Evolutionary conservation across 169 alveolate species (phyloP), one percentile per base, ranked within the genome.

Genomic region (Plasmodium knowlesi): DNA sequence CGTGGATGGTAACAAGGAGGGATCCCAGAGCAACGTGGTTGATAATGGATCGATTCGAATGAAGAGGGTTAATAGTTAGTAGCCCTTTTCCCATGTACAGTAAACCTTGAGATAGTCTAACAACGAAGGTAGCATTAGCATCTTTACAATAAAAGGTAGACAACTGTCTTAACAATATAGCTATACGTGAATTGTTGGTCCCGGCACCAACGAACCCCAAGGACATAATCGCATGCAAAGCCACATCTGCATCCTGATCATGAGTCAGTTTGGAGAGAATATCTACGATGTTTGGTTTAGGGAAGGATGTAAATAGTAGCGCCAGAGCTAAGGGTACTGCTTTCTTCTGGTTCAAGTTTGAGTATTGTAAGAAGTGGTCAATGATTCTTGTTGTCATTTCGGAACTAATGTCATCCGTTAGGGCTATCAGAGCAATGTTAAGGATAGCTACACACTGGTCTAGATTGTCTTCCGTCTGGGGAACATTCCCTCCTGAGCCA

Each of bases 251-350:
- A 89, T 99, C 99, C 25, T 97, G 96, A 95, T 99, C 99, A 96
- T 99, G 99, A 25, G 99, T 97, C 80, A 99, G 98, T 95, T 99
- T 99, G 73, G 99, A 97, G 14, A 96, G 81, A 9, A 95, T 72
- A 37, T 93, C 97, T 84, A 98, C 97, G 12, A 97, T 97, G 25
- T 95, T 95, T 5, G 99, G 99, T 96, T 98, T 97, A 8, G 99
- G 99, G 90, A 98, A 98, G 32, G 99, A 98, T 16, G 98, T 97
- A 92, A 98, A 98, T 74, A 98, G 97, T 72, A 99, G 93, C 37
- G 99, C 99, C 46, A 99, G 94, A 14, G 99, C 99, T 37, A 99
- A 97, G 14, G 99, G 99, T 53, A 99, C 99, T 0, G 99, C 99
- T 93, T 99, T 97, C 94, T 98, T 98, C 71, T 98, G 98, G 61